Evolutionary conservation across 352 stramenopile genomes (phyloP).

Genomic region (Globisporangium cederbergense): DNA sequence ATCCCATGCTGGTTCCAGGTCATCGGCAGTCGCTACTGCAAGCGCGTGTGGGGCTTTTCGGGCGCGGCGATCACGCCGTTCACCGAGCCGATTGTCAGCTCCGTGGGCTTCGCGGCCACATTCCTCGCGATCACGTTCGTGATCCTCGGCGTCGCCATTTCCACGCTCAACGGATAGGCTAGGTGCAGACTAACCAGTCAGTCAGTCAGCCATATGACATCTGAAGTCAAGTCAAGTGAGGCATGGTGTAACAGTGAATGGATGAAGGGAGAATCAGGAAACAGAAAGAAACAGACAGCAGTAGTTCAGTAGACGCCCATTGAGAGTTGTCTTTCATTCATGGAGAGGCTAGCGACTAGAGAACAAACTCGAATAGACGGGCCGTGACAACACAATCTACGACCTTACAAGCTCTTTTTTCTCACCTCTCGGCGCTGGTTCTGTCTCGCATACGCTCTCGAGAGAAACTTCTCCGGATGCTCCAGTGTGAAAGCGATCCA

Average conservation of each 20-base stretch:
- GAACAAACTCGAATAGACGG: neutral
- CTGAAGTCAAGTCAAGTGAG: neutral
- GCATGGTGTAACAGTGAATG: neutral
- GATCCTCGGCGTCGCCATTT: constrained; percentile 62
- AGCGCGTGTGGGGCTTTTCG: constrained; percentile 65
- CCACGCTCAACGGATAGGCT: constrained; percentile 46
- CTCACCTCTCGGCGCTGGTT: no score
- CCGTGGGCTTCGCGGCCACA: constrained; percentile 48
- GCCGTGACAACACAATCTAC: neutral
- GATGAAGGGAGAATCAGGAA: neutral
- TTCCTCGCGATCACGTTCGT: constrained; percentile 71
- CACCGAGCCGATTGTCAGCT: constrained; percentile 61
- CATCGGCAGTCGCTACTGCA: constrained; percentile 73
- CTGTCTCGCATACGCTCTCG: no score
- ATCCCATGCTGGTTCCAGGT: constrained; percentile 87
- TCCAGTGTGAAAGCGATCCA: no score
- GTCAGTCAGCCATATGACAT: neutral
- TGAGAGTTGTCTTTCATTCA: neutral
- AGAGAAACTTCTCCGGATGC: no score
- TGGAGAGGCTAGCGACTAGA: neutral
- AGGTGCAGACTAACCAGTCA: neutral
- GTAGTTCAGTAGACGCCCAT: neutral
- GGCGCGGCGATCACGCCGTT: constrained; percentile 71
- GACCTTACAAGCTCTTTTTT: no score
- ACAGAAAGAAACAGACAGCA: neutral